These are phyloP conservation scores for Prototheca stagnorum DNA, from an alignment of 163 green algal genomes.

Conservation along the genomic window DNA sequence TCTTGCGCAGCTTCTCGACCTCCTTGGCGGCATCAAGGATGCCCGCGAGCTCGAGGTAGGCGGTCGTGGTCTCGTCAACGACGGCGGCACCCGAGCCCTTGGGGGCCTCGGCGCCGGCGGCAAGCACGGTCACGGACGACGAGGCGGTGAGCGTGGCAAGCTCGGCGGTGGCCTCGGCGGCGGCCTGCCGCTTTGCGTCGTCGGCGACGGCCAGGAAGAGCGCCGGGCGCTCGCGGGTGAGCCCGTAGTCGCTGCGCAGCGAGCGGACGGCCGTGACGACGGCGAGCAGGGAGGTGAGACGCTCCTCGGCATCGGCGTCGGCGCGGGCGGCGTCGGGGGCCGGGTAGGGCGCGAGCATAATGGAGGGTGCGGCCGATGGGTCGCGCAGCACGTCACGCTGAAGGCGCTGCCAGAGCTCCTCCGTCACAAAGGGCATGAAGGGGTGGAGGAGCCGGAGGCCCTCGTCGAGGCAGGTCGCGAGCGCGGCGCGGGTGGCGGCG, in stretches of 20 bases:
- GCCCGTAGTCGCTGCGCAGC: constrained; percentile 26
- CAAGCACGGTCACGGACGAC: constrained; percentile 41
- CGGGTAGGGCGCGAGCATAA: constrained; percentile 82
- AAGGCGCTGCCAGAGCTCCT: constrained; percentile 97
- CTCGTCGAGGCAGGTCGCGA: constrained; percentile 36
- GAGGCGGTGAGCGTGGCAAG: constrained; percentile 46
- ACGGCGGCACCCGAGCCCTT: constrained; percentile 59
- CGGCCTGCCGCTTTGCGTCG: constrained; percentile 4
- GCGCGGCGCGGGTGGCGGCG: constrained; percentile 23
- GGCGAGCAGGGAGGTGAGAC: constrained; percentile 40
- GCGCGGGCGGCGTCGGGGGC: constrained; percentile 22
- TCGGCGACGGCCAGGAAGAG: constrained; percentile 38
- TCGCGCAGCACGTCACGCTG: constrained; percentile 26
- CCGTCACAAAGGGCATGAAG: constrained; percentile 97
- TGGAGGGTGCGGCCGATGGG: constrained; percentile 22
- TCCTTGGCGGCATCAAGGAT: constrained; percentile 79
- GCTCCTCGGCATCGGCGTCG: constrained; percentile 36
- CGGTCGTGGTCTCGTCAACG: constrained; percentile 58
- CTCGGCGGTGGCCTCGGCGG: constrained; percentile 17
- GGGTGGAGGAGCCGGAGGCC: constrained; percentile 74
- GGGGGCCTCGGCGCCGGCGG: constrained; percentile 26
- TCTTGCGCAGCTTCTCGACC: constrained; percentile 76
- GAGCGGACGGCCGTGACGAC: constrained; percentile 20
- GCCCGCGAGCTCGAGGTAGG: constrained; percentile 14
- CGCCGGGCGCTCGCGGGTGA: constrained; percentile 22